Base-by-base conservation (phyloP, 371 early-diverging fungal species). In the Rhizopus microsporus region DNA sequence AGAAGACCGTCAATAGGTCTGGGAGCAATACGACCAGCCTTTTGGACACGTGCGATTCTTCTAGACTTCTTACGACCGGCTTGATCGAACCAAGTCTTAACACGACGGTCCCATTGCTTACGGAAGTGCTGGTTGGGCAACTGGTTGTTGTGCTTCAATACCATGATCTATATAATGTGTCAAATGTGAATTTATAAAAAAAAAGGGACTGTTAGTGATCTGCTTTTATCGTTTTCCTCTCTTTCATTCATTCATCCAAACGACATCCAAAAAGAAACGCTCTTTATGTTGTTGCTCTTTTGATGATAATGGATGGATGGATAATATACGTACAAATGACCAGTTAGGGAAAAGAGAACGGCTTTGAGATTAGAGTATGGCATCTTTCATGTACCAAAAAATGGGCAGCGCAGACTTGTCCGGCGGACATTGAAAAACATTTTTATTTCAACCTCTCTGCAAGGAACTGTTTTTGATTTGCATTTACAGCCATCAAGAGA, bases 61-160 rank as follows among this genome's bases (percentile, higher is more conserved):
- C 99, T 87, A 64, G 92, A 81, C 84, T 89, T 88, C 89, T 95
- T 96, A 75, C 91, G 91, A 59, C 94, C 94, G 67, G 99, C 93
- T 86, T 99, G 99, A 85, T 98, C 88, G 85, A 99, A 99, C 98
- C 99, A 99, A 70, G 97, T 97, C 89, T 93, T 94, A 63, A 98
- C 97, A 71, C 93, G 95, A 63, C 84, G 78, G 77, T 96, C 91
- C 94, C 99, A 97, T 83, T 97, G 93, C 92, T 99, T 99, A 82
- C 93, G 98, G 91, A 98, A 96, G 79, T 99, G 99, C 78, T 81
- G 87, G 85, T 96, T 97, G 83, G 97, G 98, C 85, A 99, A 84
- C 76, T 89, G 89, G 85, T 98, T 97, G 92, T 99, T 99, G 90
- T 97, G 99, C 89, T 91, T 94, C 92, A 95, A 87, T 61, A 74